Percentiles rank a stretch among this genome's conserved stretches.
phyloP scores from a whole-genome alignment of 2,329 filamentous ascomycete genomes.

The Ophiostoma ulmi region DNA sequence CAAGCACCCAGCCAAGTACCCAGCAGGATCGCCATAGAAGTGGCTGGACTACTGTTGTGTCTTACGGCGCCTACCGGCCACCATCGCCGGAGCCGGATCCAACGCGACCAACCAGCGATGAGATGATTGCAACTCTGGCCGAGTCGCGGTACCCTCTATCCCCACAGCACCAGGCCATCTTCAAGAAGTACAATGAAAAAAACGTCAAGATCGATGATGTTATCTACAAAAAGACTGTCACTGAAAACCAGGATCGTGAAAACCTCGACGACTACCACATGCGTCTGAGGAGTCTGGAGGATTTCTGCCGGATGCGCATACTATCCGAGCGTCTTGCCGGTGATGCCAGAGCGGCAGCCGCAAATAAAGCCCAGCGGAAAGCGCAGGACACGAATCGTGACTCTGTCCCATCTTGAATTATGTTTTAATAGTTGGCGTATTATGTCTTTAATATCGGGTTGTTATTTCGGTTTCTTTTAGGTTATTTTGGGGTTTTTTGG shows the following conservation, averaged over 20 bases:
- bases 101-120: not conserved
- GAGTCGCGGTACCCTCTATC: not conserved
- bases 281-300: not conserved
- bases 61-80: not conserved
- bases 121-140: not conserved
- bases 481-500: too few relatives aligned
- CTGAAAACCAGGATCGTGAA: not conserved
- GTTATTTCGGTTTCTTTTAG: not conserved
- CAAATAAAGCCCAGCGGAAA: not conserved
- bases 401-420: not conserved
- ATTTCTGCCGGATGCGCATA: conserved; percentile 3
- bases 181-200: not conserved
- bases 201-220: not conserved
- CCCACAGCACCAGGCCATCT: not conserved
- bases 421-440: not conserved
- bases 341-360: not conserved
- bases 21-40: not conserved
- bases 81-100: not conserved
- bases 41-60: not conserved
- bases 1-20: not conserved
- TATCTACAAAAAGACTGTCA: not conserved
- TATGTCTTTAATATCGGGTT: not conserved
- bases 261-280: not conserved
- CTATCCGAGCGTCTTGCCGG: not conserved
- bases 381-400: not conserved